These are phyloP conservation scores for Lecanosticta acicola DNA, from an alignment of 2,329 filamentous ascomycete species.

Conservation along the genomic window DNA sequence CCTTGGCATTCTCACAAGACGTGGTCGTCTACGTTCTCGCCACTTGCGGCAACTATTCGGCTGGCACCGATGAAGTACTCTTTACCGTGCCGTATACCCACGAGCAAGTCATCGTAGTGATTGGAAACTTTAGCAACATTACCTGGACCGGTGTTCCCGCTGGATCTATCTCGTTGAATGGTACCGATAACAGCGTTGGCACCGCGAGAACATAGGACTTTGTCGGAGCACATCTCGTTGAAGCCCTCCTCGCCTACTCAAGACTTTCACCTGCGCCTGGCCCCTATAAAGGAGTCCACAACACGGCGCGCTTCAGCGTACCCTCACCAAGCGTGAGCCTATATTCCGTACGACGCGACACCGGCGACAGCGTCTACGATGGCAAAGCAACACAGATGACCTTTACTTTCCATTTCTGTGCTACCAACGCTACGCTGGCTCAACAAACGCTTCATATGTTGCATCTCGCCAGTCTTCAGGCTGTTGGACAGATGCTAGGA, in stretches of 20 bases:
- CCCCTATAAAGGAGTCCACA: constrained; percentile 19
- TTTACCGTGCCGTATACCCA: constrained; percentile 23
- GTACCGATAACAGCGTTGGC: constrained; percentile 14
- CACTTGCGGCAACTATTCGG: constrained; percentile 12
- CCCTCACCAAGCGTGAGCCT: constrained; percentile 9
- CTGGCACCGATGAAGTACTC: constrained; percentile 13
- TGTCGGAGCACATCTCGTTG: constrained; percentile 14
- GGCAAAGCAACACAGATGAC: constrained; percentile 17
- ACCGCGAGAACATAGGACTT: constrained; percentile 16
- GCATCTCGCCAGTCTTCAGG: constrained; percentile 14
- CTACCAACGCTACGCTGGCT: constrained; percentile 13
- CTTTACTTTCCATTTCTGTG: constrained; percentile 19
- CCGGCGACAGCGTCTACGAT: constrained; percentile 13
- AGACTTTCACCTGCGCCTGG: constrained; percentile 13
- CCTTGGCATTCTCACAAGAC: not conserved
- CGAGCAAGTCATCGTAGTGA: constrained; percentile 18
- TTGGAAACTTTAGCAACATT: constrained; percentile 21
- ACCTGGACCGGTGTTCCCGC: constrained; percentile 16
- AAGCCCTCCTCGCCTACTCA: constrained; percentile 18
- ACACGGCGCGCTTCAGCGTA: constrained; percentile 13
- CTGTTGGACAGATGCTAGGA: constrained; percentile 18
- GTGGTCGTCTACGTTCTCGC: constrained; percentile 7
- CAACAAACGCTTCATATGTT: constrained; percentile 11
- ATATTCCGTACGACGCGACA: constrained; percentile 12
- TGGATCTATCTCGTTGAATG: constrained; percentile 15